Evolutionary conservation across 2,329 filamentous ascomycete species (phyloP).

Genomic region (Diaporthe vexans): DNA sequence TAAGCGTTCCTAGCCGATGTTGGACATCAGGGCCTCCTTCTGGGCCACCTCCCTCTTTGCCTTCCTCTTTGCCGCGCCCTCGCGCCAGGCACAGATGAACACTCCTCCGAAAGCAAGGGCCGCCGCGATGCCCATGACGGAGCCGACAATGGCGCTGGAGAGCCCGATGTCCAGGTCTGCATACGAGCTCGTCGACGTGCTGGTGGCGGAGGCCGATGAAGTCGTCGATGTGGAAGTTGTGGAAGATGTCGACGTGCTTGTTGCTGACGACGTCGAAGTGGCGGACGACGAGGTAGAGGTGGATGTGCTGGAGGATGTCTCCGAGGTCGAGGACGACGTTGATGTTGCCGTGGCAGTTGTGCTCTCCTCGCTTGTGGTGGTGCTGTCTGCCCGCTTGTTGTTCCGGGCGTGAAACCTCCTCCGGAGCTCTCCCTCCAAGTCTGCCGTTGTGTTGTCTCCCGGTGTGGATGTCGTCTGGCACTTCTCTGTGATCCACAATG

Average conservation of each 20-base stretch:
- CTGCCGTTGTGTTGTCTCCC: background rate
- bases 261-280: background rate
- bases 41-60: background rate
- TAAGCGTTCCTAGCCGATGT: background rate
- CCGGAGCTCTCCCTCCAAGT: slow-evolving; percentile 1
- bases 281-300: background rate
- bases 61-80: slow-evolving; percentile 1
- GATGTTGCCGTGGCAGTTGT: background rate
- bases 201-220: background rate
- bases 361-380: slow-evolving; percentile 8
- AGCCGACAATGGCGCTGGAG: slow-evolving; percentile 16
- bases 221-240: background rate
- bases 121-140: background rate
- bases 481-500: slow-evolving; percentile 9
- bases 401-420: background rate
- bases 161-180: background rate
- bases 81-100: background rate
- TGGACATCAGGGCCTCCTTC: slow-evolving; percentile 14
- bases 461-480: background rate
- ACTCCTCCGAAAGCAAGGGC: background rate
- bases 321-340: background rate
- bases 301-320: background rate
- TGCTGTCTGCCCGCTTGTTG: background rate
- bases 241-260: background rate
- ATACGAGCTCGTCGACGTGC: background rate